Percentiles rank a stretch among this genome's conserved stretches.
phyloP scores from a whole-genome alignment of 2,329 filamentous ascomycete genomes.

The Trichoderma hamatum region DNA sequence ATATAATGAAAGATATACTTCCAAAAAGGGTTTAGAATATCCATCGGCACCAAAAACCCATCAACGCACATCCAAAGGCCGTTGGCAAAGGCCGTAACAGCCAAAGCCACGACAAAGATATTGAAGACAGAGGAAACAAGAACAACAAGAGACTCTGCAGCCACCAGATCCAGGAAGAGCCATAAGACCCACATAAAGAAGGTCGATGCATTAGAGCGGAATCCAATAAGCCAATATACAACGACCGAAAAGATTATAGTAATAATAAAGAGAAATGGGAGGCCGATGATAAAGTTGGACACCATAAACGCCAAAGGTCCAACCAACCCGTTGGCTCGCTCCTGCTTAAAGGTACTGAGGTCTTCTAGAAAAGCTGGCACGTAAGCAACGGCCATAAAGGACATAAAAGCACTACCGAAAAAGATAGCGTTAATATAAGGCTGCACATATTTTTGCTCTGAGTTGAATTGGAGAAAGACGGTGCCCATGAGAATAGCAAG shows the following conservation, averaged over 20 bases:
- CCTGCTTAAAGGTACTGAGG: constrained; percentile 49
- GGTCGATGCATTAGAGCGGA: constrained; percentile 63
- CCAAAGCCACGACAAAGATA: constrained; percentile 78
- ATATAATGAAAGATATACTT: constrained; percentile 87
- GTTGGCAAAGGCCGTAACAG: constrained; percentile 81
- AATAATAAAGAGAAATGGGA: constrained; percentile 81
- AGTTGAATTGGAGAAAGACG: constrained; percentile 74
- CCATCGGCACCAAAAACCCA: constrained; percentile 77
- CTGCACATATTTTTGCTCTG: constrained; percentile 73
- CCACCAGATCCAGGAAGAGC: constrained; percentile 82
- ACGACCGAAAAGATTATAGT: constrained; percentile 74
- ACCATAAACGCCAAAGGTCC: constrained; percentile 72
- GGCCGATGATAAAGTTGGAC: constrained; percentile 79
- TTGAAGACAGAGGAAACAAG: constrained; percentile 73
- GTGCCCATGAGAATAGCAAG: constrained; percentile 88
- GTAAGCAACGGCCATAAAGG: constrained; percentile 82
- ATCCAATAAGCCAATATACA: constrained; percentile 79
- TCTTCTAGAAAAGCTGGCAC: constrained; percentile 66
- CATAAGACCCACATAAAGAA: constrained; percentile 83
- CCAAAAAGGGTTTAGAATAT: constrained; percentile 79
- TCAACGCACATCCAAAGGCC: constrained; percentile 87
- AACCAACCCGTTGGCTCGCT: constrained; percentile 80
- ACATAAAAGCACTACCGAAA: constrained; percentile 75
- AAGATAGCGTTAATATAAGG: constrained; percentile 82
- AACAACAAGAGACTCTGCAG: constrained; percentile 81